A percentile compares a stretch with the other conserved stretches of the same genome.
Evolutionary conservation across 768 basidiomycete species (phyloP).

Genomic region (Lactarius quietus): DNA sequence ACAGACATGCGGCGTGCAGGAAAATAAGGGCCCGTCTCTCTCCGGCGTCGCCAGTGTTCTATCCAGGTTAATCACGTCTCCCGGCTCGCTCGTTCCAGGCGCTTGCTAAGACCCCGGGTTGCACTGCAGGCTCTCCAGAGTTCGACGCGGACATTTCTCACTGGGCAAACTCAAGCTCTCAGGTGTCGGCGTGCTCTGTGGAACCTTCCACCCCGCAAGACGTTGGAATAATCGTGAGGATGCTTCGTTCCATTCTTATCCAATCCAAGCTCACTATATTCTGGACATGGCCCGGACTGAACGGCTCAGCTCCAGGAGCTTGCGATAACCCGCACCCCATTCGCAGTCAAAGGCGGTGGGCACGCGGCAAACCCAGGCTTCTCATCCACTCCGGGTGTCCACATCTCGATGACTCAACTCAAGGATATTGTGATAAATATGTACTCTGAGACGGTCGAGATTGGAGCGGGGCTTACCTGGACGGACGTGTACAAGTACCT

Average conservation of each 20-base stretch:
- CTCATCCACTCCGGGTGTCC: slow-evolving; percentile 30
- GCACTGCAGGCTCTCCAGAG: neutral
- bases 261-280: too few relatives aligned
- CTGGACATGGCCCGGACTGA: too few relatives aligned
- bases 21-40: neutral
- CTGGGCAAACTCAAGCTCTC: slow-evolving; percentile 21
- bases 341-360: slow-evolving; percentile 29
- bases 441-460: slow-evolving; percentile 13
- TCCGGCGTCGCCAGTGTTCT: neutral
- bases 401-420: slow-evolving; percentile 29
- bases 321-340: neutral
- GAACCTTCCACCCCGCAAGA: slow-evolving; percentile 21
- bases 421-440: slow-evolving; percentile 15
- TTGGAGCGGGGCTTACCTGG: slow-evolving; percentile 31
- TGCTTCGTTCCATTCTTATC: too few relatives aligned
- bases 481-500: slow-evolving; percentile 29
- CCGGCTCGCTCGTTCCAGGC: too few relatives aligned
- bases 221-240: slow-evolving; percentile 19
- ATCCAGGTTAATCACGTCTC: neutral
- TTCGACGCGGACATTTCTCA: slow-evolving; percentile 17
- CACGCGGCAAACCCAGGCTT: slow-evolving; percentile 28
- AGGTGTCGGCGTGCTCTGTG: slow-evolving; percentile 23
- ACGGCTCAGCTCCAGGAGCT: slow-evolving; percentile 10
- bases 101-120: neutral
- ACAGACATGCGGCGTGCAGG: too few relatives aligned